Conservation (phyloP, 495 filamentous ascomycete species). For the Xylaria cubensis region DNA sequence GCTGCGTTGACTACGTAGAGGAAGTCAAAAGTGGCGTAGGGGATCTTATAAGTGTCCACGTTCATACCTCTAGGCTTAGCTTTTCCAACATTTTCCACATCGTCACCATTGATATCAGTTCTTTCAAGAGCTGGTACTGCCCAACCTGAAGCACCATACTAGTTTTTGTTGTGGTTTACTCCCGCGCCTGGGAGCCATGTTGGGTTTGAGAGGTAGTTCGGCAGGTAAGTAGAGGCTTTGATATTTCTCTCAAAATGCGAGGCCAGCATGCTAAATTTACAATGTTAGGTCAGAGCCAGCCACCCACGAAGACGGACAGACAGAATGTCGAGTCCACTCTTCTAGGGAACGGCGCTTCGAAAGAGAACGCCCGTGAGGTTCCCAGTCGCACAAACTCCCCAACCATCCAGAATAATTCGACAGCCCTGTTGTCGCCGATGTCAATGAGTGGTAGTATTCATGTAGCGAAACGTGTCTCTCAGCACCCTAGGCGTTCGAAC, state of each 20-base stretch:
- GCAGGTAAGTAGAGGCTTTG: conserved; percentile 3
- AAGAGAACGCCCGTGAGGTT: neutral
- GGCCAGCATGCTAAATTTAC: neutral
- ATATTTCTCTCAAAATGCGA: neutral
- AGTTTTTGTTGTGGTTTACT: conserved; percentile 20
- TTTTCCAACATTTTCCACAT: neutral
- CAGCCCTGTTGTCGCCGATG: conserved; percentile 8
- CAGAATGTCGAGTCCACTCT: neutral
- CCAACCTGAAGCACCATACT: conserved; percentile 41
- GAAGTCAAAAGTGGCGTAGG: neutral
- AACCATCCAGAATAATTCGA: neutral
- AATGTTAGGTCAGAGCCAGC: neutral
- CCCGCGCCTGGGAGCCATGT: conserved; percentile 11
- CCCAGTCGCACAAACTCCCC: neutral
- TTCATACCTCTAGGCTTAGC: neutral
- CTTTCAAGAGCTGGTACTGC: neutral
- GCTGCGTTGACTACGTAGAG: neutral
- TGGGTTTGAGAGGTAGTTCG: conserved; percentile 1
- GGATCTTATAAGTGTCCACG: neutral
- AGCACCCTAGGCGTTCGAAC: neutral
- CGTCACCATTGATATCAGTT: neutral
- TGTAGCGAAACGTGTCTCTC: conserved; percentile 11
- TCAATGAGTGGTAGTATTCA: conserved; percentile 15
- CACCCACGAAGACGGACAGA: conserved; percentile 3
- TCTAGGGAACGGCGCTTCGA: neutral